These are phyloP conservation scores for Raphanus sativus DNA, from an alignment of 345 rosid species.

Conservation along the genomic window DNA sequence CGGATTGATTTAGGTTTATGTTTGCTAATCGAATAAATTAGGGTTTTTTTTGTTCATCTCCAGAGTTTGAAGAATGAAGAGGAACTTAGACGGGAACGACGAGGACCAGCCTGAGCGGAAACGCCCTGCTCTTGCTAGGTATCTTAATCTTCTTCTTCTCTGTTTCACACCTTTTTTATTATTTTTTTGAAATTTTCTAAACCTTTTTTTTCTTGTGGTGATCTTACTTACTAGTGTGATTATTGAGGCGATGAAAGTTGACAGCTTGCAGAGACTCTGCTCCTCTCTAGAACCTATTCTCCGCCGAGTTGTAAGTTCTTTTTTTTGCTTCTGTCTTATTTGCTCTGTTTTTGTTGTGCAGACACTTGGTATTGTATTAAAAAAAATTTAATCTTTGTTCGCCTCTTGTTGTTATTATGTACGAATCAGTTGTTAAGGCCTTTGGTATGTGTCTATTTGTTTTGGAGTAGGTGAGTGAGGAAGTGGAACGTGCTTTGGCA, in stretches of 20 bases:
- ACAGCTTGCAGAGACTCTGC: conserved; percentile 88
- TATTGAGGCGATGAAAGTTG: conserved; percentile 91
- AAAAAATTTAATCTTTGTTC: not conserved
- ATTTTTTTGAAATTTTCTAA: not conserved
- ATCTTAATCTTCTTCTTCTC: not conserved
- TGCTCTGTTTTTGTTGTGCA: too few species aligned
- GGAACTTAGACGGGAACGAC: conserved; percentile 49
- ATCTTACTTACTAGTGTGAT: conserved; percentile 57
- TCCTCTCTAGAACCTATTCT: conserved; percentile 91
- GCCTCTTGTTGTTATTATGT: not conserved
- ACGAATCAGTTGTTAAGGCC: not conserved
- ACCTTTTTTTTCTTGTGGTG: not conserved
- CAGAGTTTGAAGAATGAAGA: conserved; percentile 38
- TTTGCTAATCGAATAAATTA: not conserved
- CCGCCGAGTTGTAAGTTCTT: conserved; percentile 78
- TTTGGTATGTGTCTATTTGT: not conserved
- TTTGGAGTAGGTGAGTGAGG: conserved; percentile 80
- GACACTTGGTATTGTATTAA: not conserved
- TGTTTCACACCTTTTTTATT: not conserved
- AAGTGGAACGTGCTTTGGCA: conserved; percentile 93
- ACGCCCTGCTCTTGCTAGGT: conserved; percentile 75
- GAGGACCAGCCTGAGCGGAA: conserved; percentile 55
- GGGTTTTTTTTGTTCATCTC: not conserved
- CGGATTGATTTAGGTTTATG: not conserved
- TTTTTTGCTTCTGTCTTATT: not conserved